Percentiles rank a stretch among this genome's conserved stretches.
Conservation (phyloP, 2,329 filamentous ascomycete species). For the Paecilomyces sp. region DNA sequence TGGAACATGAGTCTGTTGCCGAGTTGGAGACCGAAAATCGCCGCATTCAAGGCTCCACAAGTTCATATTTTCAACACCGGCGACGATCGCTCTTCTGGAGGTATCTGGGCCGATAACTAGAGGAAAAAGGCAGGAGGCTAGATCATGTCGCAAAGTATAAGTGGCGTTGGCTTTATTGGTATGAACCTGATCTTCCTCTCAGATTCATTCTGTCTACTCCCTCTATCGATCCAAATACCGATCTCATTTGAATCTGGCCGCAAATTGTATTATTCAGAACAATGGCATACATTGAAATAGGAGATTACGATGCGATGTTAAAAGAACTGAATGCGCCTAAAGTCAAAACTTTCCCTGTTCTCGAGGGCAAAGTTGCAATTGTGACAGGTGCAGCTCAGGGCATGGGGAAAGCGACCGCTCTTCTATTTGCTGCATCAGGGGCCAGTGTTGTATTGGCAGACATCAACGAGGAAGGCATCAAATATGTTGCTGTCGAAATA, state of each 20-base stretch:
- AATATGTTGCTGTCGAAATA: constrained; percentile 1
- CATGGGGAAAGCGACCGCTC: constrained; percentile 22
- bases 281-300: not conserved
- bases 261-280: not conserved
- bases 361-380: constrained; percentile 5
- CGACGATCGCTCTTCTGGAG: no score
- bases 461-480: constrained; percentile 49
- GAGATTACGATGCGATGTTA: not conserved
- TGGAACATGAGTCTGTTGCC: no score
- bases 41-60: no score
- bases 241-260: not conserved
- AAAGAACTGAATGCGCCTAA: not conserved
- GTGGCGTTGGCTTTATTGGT: no score
- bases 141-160: no score
- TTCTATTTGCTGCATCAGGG: constrained; percentile 68
- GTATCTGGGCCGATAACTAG: no score
- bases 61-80: no score
- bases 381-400: constrained; percentile 21
- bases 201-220: not conserved
- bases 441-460: constrained; percentile 74
- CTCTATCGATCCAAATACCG: not conserved
- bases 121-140: no score
- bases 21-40: no score
- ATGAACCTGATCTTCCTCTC: not conserved
- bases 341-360: not conserved